These are phyloP conservation scores for Colletotrichum aenigma DNA, from an alignment of 2,329 filamentous ascomycete genomes.

Conservation along the genomic window DNA sequence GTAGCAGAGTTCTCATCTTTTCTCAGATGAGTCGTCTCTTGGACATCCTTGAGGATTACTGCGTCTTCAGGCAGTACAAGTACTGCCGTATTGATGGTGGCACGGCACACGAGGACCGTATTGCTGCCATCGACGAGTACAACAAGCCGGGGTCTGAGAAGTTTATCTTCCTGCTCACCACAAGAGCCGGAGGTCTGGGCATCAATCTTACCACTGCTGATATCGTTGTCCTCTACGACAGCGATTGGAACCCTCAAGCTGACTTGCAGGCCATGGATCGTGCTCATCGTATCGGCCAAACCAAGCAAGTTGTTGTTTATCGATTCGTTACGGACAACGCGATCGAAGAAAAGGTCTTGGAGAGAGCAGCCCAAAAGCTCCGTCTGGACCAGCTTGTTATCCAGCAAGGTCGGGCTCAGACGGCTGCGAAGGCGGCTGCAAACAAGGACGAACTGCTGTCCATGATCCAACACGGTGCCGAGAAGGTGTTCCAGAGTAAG, in stretches of 20 bases:
- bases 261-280: constrained; percentile 99
- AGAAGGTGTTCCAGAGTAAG: constrained; percentile 84
- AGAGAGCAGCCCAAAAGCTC: constrained; percentile 94
- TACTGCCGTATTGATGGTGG: constrained; percentile 98
- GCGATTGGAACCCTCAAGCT: constrained; percentile 98
- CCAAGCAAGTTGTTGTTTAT: constrained; percentile 96
- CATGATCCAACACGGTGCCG: constrained; percentile 99
- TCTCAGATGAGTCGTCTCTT: constrained; percentile 98
- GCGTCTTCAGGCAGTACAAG: constrained; percentile 90
- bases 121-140: constrained; percentile 97
- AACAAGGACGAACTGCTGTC: constrained; percentile 95
- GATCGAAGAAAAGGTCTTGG: constrained; percentile 97
- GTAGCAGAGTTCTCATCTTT: constrained; percentile 96
- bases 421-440: constrained; percentile 86
- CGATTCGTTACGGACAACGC: constrained; percentile 97
- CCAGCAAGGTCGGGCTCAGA: constrained; percentile 93
- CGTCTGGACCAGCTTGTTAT: constrained; percentile 97
- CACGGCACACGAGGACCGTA: constrained; percentile 96
- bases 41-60: constrained; percentile 98
- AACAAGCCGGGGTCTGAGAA: constrained; percentile 96
- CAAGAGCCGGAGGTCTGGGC: constrained; percentile 90
- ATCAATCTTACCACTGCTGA: constrained; percentile 97
- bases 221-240: constrained; percentile 95
- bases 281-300: constrained; percentile 97
- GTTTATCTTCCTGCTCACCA: constrained; percentile 94